Evolutionary conservation across 345 rosid genomes (phyloP), one percentile per base, ranked within the genome.

Genomic region (Punica granatum): DNA sequence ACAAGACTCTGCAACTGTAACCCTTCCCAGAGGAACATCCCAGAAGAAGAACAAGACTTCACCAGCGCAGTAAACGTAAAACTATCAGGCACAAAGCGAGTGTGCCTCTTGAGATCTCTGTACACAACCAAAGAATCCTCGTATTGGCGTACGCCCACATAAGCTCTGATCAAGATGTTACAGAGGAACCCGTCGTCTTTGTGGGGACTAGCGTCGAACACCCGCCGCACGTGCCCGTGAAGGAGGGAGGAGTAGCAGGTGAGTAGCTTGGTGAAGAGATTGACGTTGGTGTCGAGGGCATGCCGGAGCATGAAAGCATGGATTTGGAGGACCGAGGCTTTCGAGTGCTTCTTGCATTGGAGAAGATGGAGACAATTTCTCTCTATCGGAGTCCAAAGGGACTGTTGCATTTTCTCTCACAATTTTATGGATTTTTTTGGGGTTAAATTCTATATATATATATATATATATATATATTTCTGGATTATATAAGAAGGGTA

Each of bases 101-200:
- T 76, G 7, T 65, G 66, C 46, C 78, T 73, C 69, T 80, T 80
- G 19, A 88, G 82, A 73, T 88, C 75, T 51, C 67, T 66, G 46
- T 83, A 88, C 39, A 91, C 78, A 73, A 64, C 21, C 51, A 91
- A 78, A 34, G 85, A 75, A 28, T 91, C 72, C 3, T 54, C 3
- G 31, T 76, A 84, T 1, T 74, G 82, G 64, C 79, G 77, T 33
- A 67, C 44, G 59, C 68, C 80, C 44, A 80, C 70, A 72, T 87
- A 83, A 14, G 88, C 72, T 65, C 81, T 84, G 77, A 91, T 83
- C 95, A 91, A 80, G 69, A 88, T 69, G 67, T 87, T 91, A 75
- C 85, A 86, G 31, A 91, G 83, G 66, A 84, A 82, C 7, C 79
- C 73, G 34, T 87, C 91, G 63, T 79, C 86, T 77, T 73, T 75